Percentiles rank a stretch among this genome's conserved stretches.
Conservation (phyloP, 352 stramenopile species). For the Plasmopara viticola region DNA sequence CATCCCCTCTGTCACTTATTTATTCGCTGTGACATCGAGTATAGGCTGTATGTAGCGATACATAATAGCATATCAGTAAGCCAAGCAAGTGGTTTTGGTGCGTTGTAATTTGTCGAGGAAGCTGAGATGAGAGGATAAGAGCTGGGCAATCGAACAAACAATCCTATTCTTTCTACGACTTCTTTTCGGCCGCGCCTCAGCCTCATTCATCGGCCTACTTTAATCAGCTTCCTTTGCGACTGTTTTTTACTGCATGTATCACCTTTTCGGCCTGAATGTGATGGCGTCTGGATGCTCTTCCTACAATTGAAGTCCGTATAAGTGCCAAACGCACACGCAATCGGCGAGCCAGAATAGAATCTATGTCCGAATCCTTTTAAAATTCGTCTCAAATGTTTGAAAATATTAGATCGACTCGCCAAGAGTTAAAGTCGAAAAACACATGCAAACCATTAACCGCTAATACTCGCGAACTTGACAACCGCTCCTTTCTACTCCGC, state of each 20-base stretch:
- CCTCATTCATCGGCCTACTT: too few species aligned
- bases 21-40: too few species aligned
- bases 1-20: too few species aligned
- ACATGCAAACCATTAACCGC: conserved; percentile 18
- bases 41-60: too few species aligned
- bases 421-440: conserved; percentile 22
- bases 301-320: conserved; percentile 31
- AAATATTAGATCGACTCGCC: conserved; percentile 26
- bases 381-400: conserved; percentile 21
- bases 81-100: too few species aligned
- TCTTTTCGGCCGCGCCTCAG: too few species aligned
- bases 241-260: conserved; percentile 21
- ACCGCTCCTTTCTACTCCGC: conserved; percentile 2
- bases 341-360: conserved; percentile 5
- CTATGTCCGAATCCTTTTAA: conserved; percentile 3
- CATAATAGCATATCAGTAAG: too few species aligned
- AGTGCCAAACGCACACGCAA: conserved; percentile 46
- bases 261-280: conserved; percentile 26
- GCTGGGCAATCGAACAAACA: too few species aligned
- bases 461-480: conserved; percentile 19
- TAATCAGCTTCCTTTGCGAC: too few species aligned
- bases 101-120: too few species aligned
- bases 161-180: too few species aligned
- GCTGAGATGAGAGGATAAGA: too few species aligned
- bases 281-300: conserved; percentile 32